Conservation (phyloP, 1,284 basidiomycete species). For the Sanguinoderma infundibulare region DNA sequence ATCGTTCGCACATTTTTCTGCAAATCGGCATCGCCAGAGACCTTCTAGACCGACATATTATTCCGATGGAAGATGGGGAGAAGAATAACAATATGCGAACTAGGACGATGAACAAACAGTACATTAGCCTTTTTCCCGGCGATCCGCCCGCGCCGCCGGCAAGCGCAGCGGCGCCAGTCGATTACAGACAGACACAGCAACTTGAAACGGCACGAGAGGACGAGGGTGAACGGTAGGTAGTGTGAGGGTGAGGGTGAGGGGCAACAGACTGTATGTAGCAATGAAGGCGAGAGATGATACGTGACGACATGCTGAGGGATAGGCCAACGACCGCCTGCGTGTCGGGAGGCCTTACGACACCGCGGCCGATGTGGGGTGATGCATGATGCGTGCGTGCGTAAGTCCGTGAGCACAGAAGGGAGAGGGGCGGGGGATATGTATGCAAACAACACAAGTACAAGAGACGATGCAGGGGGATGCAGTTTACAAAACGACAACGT, state of each 20-base stretch:
- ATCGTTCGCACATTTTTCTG: too few species aligned
- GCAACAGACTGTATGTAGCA: background rate
- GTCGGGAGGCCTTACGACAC: background rate
- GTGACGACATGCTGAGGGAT: background rate
- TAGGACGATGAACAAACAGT: constrained; percentile 7
- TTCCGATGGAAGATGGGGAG: constrained; percentile 4
- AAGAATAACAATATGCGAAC: constrained; percentile 21
- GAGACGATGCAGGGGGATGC: background rate
- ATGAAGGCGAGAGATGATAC: background rate
- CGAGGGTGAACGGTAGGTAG: background rate
- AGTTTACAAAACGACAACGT: constrained; percentile 28
- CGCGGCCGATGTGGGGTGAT: background rate
- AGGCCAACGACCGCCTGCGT: background rate
- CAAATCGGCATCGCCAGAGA: background rate
- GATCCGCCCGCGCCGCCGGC: background rate
- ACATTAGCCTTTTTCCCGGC: constrained; percentile 7
- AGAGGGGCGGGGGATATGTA: constrained; percentile 1
- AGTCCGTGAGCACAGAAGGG: constrained; percentile 14
- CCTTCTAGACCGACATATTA: constrained; percentile 4
- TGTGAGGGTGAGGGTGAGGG: background rate
- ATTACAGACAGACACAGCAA: constrained; percentile 4
- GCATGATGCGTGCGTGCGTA: too few species aligned
- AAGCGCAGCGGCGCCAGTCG: constrained; percentile 7
- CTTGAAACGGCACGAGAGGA: background rate
- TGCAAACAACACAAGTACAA: constrained; percentile 17